A percentile compares a stretch with the other conserved stretches of the same genome.
Evolutionary conservation across 2,329 filamentous ascomycete genomes (phyloP).

Genomic region (Colletotrichum sp.): DNA sequence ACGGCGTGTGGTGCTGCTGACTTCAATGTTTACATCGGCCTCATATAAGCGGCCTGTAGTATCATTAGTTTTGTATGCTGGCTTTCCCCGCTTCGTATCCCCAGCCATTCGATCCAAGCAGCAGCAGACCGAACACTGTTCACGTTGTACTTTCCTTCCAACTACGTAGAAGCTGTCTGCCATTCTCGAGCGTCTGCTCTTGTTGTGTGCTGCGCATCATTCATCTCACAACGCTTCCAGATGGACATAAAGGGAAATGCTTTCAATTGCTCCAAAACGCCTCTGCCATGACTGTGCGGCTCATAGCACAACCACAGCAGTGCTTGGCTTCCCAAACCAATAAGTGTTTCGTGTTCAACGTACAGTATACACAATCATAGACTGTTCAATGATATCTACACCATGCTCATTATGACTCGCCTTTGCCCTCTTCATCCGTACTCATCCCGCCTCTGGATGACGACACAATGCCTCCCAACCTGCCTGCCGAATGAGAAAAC

Average conservation of each 20-base stretch:
- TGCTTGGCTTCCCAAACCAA: neutral
- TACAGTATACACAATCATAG: constrained; percentile 24
- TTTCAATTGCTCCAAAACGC: constrained; percentile 2
- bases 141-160: neutral
- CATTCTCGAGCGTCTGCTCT: neutral
- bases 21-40: neutral
- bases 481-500: constrained; percentile 9
- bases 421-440: neutral
- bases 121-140: neutral
- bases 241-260: neutral
- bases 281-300: neutral
- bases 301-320: neutral
- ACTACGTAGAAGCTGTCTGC: neutral
- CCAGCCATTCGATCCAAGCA: neutral
- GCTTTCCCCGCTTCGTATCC: neutral
- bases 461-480: neutral
- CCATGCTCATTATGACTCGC: constrained; percentile 18
- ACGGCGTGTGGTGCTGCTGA: neutral
- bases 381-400: constrained; percentile 25
- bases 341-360: constrained; percentile 9
- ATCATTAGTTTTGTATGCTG: neutral
- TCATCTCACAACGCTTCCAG: neutral
- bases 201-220: neutral
- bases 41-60: neutral
- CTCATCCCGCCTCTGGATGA: neutral